Conservation (phyloP, 305 asterid genomes). For the Ilex paraguariensis region DNA sequence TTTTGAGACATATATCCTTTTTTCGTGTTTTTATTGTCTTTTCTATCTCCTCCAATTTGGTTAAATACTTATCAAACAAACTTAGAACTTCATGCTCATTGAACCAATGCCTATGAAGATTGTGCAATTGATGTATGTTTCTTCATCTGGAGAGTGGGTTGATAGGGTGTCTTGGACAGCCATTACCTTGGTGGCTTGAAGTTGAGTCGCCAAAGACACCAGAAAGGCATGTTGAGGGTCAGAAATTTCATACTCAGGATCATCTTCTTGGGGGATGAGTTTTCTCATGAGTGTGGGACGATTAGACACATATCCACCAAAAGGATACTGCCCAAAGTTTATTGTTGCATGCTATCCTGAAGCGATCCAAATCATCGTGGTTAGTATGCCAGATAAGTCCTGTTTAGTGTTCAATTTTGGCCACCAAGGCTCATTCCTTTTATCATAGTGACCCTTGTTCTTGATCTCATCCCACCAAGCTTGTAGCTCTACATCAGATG, state of each 20-base stretch:
- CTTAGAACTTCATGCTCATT: constrained; percentile 55
- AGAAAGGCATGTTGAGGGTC: constrained; percentile 61
- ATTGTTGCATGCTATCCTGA: constrained; percentile 86
- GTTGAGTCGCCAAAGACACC: constrained; percentile 78
- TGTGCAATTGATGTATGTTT: constrained; percentile 58
- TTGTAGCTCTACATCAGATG: constrained; percentile 69
- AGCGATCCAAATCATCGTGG: constrained; percentile 71
- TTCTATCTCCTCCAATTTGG: constrained; percentile 57
- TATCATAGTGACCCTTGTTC: constrained; percentile 60
- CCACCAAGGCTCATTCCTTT: constrained; percentile 79
- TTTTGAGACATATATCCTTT: constrained; percentile 37
- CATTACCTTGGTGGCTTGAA: constrained; percentile 80
- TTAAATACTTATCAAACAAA: constrained; percentile 42
- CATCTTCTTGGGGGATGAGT: constrained; percentile 46
- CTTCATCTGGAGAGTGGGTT: constrained; percentile 77
- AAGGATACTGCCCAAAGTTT: constrained; percentile 82
- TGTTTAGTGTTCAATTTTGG: constrained; percentile 56
- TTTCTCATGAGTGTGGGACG: constrained; percentile 78
- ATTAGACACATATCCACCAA: constrained; percentile 69
- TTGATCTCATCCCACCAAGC: constrained; percentile 86
- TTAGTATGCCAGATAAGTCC: constrained; percentile 51
- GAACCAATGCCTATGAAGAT: constrained; percentile 44
- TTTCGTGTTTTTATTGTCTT: constrained; percentile 52
- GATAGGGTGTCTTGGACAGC: constrained; percentile 80
- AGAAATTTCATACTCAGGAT: constrained; percentile 44